phyloP scores from a whole-genome alignment of 163 green algal species.

The Chloroidium sp. region DNA sequence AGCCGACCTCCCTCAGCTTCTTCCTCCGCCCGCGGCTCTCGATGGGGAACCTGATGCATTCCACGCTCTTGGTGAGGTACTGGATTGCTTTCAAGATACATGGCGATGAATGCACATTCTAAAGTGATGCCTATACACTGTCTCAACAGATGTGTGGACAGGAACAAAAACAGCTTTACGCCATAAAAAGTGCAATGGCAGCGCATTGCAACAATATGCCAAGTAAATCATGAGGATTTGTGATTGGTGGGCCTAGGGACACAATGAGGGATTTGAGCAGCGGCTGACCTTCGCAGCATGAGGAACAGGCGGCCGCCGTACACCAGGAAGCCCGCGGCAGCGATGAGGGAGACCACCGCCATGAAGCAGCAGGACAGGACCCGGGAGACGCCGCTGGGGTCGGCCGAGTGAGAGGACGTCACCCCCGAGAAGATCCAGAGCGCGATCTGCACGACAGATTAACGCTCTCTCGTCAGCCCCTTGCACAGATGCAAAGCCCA shows the following conservation, averaged over 20 bases:
- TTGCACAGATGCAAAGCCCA: no score
- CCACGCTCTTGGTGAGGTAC: no score
- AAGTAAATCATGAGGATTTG: no score
- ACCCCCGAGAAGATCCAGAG: constrained; percentile 53
- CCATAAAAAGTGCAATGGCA: no score
- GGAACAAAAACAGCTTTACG: no score
- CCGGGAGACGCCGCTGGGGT: constrained; percentile 10
- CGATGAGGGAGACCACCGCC: constrained; percentile 60
- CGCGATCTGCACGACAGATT: constrained; percentile 22
- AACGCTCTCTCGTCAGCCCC: neutral
- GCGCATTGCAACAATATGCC: no score
- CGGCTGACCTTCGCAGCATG: constrained; percentile 70
- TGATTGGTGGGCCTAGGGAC: no score
- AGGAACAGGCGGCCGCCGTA: constrained; percentile 89
- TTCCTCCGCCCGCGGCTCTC: constrained; percentile 84
- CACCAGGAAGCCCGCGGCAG: constrained; percentile 78
- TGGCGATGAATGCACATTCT: no score
- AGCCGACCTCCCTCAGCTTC: constrained; percentile 94
- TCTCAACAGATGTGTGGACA: no score
- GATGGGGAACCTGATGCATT: constrained; percentile 78
- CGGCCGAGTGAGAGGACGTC: constrained; percentile 1
- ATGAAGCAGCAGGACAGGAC: constrained; percentile 63
- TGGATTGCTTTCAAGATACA: no score
- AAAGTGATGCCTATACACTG: no score
- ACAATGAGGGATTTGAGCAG: neutral